These are phyloP conservation scores for Elaeis guineensis DNA, from an alignment of 176 grass and related monocot species.

Conservation along the genomic window DNA sequence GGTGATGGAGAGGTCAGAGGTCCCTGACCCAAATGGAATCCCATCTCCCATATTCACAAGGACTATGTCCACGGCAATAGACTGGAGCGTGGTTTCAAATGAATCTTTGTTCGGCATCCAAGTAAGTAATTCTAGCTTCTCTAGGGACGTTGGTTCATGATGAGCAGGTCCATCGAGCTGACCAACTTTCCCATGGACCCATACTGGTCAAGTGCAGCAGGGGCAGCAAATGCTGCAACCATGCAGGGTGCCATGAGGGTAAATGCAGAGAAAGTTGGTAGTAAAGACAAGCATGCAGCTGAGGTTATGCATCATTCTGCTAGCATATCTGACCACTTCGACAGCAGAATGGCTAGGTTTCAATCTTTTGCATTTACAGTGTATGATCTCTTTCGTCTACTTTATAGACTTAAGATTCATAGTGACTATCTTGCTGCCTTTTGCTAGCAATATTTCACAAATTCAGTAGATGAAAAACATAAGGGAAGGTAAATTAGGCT, in stretches of 20 bases:
- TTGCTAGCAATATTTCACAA: too few species aligned
- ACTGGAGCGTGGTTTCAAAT: conserved; percentile 74
- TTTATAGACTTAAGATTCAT: too few species aligned
- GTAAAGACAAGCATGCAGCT: too few species aligned
- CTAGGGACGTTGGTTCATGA: conserved; percentile 32
- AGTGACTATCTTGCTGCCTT: too few species aligned
- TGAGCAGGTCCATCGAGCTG: conserved; percentile 31
- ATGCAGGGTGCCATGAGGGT: conserved; percentile 8
- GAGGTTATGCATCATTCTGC: too few species aligned
- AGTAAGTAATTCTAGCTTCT: conserved; percentile 47
- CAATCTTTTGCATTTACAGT: too few species aligned
- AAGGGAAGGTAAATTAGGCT: too few species aligned
- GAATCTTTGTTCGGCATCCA: conserved; percentile 85
- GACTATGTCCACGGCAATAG: conserved; percentile 27
- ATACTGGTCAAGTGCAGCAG: not conserved
- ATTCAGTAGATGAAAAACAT: too few species aligned
- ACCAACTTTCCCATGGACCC: not conserved
- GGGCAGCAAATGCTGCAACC: not conserved
- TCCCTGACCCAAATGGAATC: conserved; percentile 49
- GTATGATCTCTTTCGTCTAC: too few species aligned
- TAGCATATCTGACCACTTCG: too few species aligned
- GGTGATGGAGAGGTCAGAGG: conserved; percentile 30
- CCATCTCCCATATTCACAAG: conserved; percentile 42
- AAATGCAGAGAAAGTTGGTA: conserved; percentile 3
- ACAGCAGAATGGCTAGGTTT: too few species aligned